Percentiles rank a stretch among this genome's conserved stretches.
These are phyloP conservation scores for Gamarada debralockiae DNA, from an alignment of 495 filamentous ascomycete genomes.

Conservation along the genomic window DNA sequence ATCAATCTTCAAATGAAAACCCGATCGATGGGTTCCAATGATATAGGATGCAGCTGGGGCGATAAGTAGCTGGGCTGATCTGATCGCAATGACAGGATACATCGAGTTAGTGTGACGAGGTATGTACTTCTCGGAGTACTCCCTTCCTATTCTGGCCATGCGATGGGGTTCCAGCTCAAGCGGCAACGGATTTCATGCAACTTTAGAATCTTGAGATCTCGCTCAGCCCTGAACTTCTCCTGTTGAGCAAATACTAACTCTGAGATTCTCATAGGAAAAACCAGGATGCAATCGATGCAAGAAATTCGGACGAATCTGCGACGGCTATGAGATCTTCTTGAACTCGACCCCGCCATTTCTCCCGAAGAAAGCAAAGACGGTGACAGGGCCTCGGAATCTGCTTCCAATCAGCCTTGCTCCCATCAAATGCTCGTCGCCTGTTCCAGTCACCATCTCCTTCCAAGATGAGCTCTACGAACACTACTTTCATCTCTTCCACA, in stretches of 20 bases:
- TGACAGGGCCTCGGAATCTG: background rate
- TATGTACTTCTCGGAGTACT: too few relatives aligned
- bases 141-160: too few relatives aligned
- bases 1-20: too few relatives aligned
- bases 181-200: too few relatives aligned
- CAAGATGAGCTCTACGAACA: background rate
- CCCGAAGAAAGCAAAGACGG: background rate
- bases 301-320: background rate
- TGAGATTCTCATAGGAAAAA: too few relatives aligned
- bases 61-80: too few relatives aligned
- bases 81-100: background rate
- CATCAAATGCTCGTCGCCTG: background rate
- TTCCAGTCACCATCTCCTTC: background rate
- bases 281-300: background rate
- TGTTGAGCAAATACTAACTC: too few relatives aligned
- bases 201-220: too few relatives aligned
- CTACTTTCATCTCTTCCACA: constrained; percentile 10
- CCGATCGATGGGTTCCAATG: too few relatives aligned
- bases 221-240: too few relatives aligned
- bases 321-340: background rate
- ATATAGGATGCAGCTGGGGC: too few relatives aligned
- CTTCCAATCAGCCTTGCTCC: background rate
- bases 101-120: background rate
- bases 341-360: background rate
- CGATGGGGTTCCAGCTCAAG: too few relatives aligned